phyloP scores from a whole-genome alignment of 805 yeast species.

The Metschnikowia proteae region DNA sequence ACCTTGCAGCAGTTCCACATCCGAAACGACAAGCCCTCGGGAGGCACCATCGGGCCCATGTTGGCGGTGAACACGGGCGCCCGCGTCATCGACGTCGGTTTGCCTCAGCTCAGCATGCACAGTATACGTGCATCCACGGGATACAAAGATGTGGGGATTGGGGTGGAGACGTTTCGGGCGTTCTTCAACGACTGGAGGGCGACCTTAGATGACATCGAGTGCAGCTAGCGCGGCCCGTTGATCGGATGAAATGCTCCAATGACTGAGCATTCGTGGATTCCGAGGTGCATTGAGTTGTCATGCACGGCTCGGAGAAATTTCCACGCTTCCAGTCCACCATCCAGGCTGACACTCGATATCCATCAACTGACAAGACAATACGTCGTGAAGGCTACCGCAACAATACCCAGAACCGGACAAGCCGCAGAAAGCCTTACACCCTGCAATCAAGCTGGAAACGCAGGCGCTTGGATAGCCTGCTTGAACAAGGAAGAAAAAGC shows the following conservation, averaged over 20 bases:
- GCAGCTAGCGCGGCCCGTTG: neutral
- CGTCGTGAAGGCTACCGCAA: no score
- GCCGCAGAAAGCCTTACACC: no score
- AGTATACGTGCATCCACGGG: conserved; percentile 38
- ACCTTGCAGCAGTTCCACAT: conserved; percentile 38
- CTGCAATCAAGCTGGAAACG: no score
- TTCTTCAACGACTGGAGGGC: conserved; percentile 30
- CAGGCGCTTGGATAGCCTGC: no score
- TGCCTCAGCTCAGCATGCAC: conserved; percentile 43
- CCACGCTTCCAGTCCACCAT: no score
- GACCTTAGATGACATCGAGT: conserved; percentile 9
- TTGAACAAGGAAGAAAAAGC: neutral
- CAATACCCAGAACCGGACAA: no score
- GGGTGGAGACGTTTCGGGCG: conserved; percentile 30
- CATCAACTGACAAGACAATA: no score
- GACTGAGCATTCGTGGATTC: no score
- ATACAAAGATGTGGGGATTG: conserved; percentile 36
- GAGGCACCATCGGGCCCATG: conserved; percentile 43
- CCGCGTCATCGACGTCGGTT: conserved; percentile 38
- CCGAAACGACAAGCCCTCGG: conserved; percentile 39
- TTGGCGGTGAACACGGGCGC: conserved; percentile 35
- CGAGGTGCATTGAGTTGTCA: no score
- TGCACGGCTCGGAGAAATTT: no score
- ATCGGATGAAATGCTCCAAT: neutral
- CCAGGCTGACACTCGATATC: no score